Conservation (phyloP, 2,329 filamentous ascomycete species). For the Aureobasidium vineae region DNA sequence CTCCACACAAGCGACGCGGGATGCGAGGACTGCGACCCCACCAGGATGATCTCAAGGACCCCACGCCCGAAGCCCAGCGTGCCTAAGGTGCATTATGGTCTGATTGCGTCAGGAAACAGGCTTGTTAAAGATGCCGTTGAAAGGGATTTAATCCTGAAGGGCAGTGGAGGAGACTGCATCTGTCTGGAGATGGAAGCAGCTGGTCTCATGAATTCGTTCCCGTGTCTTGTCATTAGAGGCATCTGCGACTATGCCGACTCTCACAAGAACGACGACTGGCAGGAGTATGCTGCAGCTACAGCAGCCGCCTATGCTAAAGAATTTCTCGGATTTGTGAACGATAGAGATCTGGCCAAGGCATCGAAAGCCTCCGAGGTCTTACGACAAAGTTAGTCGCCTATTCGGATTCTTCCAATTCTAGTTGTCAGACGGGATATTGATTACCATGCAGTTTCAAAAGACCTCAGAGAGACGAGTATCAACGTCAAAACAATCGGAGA, state of each 20-base stretch:
- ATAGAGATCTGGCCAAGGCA: not conserved
- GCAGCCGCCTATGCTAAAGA: conserved; percentile 27
- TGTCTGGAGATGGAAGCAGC: conserved; percentile 33
- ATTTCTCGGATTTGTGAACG: conserved; percentile 8
- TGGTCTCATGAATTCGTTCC: conserved; percentile 28
- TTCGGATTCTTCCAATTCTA: not conserved
- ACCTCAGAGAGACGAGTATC: not conserved
- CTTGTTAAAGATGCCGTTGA: not conserved
- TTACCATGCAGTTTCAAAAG: not conserved
- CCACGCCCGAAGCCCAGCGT: not conserved
- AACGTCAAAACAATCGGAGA: too few relatives aligned
- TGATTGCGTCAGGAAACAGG: not conserved
- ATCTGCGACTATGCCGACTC: conserved; percentile 30
- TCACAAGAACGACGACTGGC: conserved; percentile 30
- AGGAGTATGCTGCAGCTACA: conserved; percentile 27
- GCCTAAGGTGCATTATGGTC: not conserved
- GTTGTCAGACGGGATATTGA: not conserved
- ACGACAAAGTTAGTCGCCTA: not conserved
- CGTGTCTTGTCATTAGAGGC: conserved; percentile 27
- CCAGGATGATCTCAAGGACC: too few relatives aligned
- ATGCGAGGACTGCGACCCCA: not conserved
- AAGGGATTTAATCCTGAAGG: conserved; percentile 27
- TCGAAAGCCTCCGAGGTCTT: not conserved
- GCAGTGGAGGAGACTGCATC: conserved; percentile 25
- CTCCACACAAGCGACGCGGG: not conserved